Percentiles rank a stretch among this genome's conserved stretches.
phyloP scores from a whole-genome alignment of 2,329 filamentous ascomycete species.

The Colletotrichum spaethianum region DNA sequence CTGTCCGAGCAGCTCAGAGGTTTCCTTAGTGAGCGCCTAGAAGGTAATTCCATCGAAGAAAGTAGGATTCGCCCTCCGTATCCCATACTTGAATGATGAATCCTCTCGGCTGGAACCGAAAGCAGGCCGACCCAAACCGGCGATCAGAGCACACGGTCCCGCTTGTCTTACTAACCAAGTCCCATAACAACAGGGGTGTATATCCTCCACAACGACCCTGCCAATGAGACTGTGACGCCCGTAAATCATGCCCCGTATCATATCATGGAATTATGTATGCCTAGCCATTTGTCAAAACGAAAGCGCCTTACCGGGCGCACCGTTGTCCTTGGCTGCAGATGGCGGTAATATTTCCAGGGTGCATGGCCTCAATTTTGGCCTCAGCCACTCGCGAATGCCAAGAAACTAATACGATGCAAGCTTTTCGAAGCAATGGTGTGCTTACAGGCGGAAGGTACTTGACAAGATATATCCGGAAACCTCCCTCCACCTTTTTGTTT shows the following conservation, averaged over 20 bases:
- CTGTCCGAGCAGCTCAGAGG: neutral
- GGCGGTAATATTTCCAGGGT: neutral
- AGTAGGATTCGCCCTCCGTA: neutral
- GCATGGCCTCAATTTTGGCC: neutral
- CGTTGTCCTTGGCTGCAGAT: neutral
- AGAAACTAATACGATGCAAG: neutral
- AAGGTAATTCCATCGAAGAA: neutral
- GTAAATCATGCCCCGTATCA: neutral
- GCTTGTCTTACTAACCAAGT: neutral
- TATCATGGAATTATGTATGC: neutral
- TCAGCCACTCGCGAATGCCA: conserved; percentile 1
- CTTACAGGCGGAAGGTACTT: neutral
- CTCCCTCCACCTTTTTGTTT: too few relatives aligned
- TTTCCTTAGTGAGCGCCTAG: neutral
- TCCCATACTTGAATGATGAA: neutral
- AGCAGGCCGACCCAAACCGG: neutral
- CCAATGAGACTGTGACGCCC: neutral
- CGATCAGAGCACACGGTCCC: neutral
- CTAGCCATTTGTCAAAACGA: neutral
- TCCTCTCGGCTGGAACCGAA: neutral
- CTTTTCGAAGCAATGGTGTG: too few relatives aligned
- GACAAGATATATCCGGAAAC: neutral
- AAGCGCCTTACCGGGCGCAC: neutral
- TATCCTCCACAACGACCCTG: neutral
- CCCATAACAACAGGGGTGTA: neutral